Percentiles rank a stretch among this genome's conserved stretches.
phyloP scores from a whole-genome alignment of 2,329 filamentous ascomycete genomes.

The Colletotrichum cereale region DNA sequence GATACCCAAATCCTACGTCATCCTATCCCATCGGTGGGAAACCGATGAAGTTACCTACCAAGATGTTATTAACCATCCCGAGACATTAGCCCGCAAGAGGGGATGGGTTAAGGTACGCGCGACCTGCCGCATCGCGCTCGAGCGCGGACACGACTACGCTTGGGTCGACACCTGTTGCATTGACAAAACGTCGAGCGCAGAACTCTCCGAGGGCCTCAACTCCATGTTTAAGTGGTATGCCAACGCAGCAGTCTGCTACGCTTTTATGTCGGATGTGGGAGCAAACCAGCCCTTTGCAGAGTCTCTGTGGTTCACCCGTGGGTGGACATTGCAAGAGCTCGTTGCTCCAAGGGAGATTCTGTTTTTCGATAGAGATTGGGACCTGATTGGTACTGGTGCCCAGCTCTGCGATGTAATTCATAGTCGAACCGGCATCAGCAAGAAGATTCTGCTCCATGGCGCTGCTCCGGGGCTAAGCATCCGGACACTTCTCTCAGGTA shows the following conservation, averaged over 20 bases:
- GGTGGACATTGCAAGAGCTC: too few relatives aligned
- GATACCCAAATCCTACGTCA: not conserved
- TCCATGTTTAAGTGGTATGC: conserved; percentile 9
- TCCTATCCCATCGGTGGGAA: conserved; percentile 8
- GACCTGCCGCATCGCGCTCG: not conserved
- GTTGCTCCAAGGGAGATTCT: not conserved
- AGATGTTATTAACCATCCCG: not conserved
- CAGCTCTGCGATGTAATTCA: not conserved
- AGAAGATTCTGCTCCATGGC: not conserved
- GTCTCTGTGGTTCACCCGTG: not conserved
- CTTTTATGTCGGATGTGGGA: not conserved
- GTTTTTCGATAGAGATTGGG: not conserved
- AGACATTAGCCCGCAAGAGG: not conserved
- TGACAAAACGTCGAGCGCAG: not conserved
- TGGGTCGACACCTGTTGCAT: not conserved
- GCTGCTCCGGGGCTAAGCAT: not conserved
- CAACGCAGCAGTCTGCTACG: not conserved
- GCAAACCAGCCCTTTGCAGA: not conserved
- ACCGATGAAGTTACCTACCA: conserved; percentile 1
- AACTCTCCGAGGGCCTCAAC: too few relatives aligned
- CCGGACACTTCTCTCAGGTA: not conserved
- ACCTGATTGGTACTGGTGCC: not conserved
- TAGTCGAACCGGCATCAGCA: not conserved
- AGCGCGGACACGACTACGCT: conserved; percentile 1
- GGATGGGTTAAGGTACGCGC: not conserved